phyloP scores from a whole-genome alignment of 2,329 filamentous ascomycete genomes.

The Ophiostoma ulmi region DNA sequence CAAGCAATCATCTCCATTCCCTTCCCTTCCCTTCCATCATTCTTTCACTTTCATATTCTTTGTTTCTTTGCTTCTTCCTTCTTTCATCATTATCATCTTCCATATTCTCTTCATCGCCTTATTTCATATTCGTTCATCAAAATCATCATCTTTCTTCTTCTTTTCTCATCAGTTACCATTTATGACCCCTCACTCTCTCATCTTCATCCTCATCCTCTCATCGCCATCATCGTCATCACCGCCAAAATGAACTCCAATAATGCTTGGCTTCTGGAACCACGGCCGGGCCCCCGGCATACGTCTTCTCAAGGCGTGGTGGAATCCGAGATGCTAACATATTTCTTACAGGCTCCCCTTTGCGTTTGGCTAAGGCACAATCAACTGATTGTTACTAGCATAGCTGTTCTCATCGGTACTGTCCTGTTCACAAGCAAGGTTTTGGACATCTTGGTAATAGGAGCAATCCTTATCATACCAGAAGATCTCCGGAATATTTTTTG shows the following conservation, averaged over 20 bases:
- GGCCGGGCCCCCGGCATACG: not conserved
- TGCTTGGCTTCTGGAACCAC: not conserved
- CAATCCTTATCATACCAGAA: slow-evolving; percentile 40
- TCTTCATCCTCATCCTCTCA: not conserved
- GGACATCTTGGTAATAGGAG: slow-evolving; percentile 26
- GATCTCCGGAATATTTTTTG: slow-evolving; percentile 39
- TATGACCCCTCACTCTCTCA: not conserved
- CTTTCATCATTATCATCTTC: not conserved
- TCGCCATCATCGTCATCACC: not conserved
- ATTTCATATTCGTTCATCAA: not conserved
- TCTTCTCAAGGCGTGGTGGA: not conserved
- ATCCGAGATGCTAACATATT: not conserved
- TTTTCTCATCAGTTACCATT: not conserved
- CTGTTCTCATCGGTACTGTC: slow-evolving; percentile 35
- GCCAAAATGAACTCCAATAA: not conserved
- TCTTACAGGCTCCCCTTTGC: slow-evolving; percentile 30
- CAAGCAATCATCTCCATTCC: no score
- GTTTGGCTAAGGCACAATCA: not conserved
- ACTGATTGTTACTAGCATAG: slow-evolving; percentile 30
- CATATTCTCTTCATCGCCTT: not conserved
- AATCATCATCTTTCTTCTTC: not conserved
- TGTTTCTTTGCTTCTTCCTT: not conserved
- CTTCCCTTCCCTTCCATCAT: not conserved
- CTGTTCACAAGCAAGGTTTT: slow-evolving; percentile 34
- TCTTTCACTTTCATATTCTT: not conserved